These are phyloP conservation scores for Rhexocercosporidium sp. DNA, from an alignment of 2,329 filamentous ascomycete genomes.

Conservation along the genomic window DNA sequence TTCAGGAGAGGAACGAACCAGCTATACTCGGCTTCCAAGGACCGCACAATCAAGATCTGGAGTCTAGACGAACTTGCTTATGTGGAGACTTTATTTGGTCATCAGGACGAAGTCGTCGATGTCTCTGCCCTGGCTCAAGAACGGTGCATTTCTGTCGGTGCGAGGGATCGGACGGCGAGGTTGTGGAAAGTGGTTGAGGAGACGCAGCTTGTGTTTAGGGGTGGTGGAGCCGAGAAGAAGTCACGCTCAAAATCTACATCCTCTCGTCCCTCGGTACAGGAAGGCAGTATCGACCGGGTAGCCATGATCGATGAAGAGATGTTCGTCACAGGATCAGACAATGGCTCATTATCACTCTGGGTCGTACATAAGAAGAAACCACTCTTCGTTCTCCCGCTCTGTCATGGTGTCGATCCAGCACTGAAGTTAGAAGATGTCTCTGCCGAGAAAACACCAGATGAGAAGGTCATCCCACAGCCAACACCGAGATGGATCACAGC, in stretches of 20 bases:
- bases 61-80: constrained; percentile 91
- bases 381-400: constrained; percentile 76
- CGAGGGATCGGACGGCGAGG: constrained; percentile 87
- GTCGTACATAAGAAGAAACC: constrained; percentile 94
- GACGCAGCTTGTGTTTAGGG: constrained; percentile 92
- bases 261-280: constrained; percentile 49
- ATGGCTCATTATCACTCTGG: constrained; percentile 86
- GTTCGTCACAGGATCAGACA: constrained; percentile 94
- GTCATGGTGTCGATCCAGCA: constrained; percentile 83
- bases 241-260: constrained; percentile 39
- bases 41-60: constrained; percentile 96
- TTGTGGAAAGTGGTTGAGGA: constrained; percentile 97
- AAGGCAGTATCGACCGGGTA: constrained; percentile 91
- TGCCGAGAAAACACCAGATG: constrained; percentile 70
- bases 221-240: constrained; percentile 70
- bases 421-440: constrained; percentile 71
- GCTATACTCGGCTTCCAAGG: constrained; percentile 87
- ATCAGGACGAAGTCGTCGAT: constrained; percentile 88
- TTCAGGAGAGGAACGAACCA: constrained; percentile 91
- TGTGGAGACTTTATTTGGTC: constrained; percentile 93
- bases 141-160: constrained; percentile 88
- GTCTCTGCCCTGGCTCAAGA: constrained; percentile 85
- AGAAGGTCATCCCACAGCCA: constrained; percentile 63
- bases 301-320: constrained; percentile 86
- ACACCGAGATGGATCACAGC: constrained; percentile 91